Conservation (phyloP, 164 flowering plant species). For the Umbilicus rupestris region DNA sequence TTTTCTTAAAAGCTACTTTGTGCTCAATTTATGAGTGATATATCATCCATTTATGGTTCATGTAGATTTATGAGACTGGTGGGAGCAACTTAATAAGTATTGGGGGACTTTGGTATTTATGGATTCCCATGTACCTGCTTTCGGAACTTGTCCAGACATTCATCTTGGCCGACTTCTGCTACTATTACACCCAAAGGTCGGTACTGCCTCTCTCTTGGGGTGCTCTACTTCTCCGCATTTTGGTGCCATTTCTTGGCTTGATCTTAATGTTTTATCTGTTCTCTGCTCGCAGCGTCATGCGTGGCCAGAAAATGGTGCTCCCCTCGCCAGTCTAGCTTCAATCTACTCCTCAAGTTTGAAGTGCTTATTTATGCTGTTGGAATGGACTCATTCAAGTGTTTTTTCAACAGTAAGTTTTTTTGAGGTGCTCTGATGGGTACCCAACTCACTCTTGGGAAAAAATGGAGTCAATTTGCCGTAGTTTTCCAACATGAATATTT, state of each 20-base stretch:
- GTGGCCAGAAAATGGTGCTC: constrained; percentile 45
- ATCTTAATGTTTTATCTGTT: neutral
- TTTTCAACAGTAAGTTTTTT: too few relatives aligned
- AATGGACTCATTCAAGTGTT: too few relatives aligned
- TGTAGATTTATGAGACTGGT: constrained; percentile 36
- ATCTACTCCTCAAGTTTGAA: neutral
- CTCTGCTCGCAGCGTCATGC: constrained; percentile 42
- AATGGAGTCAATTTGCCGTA: too few relatives aligned
- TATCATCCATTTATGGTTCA: constrained; percentile 12
- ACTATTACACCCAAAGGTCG: constrained; percentile 76
- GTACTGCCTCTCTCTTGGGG: neutral
- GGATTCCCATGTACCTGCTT: constrained; percentile 41
- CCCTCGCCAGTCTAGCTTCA: constrained; percentile 32
- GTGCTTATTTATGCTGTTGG: too few relatives aligned
- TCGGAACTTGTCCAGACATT: constrained; percentile 66
- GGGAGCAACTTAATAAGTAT: constrained; percentile 26
- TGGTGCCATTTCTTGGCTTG: neutral
- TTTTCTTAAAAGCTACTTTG: neutral
- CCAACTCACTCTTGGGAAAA: too few relatives aligned
- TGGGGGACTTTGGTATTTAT: constrained; percentile 37
- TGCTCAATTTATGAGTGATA: neutral
- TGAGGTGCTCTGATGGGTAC: too few relatives aligned
- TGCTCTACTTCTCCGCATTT: neutral
- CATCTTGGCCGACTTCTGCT: constrained; percentile 86
- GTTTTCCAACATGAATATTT: too few relatives aligned